Conservation (phyloP, 1,284 basidiomycete genomes). For the Irpex sp. region DNA sequence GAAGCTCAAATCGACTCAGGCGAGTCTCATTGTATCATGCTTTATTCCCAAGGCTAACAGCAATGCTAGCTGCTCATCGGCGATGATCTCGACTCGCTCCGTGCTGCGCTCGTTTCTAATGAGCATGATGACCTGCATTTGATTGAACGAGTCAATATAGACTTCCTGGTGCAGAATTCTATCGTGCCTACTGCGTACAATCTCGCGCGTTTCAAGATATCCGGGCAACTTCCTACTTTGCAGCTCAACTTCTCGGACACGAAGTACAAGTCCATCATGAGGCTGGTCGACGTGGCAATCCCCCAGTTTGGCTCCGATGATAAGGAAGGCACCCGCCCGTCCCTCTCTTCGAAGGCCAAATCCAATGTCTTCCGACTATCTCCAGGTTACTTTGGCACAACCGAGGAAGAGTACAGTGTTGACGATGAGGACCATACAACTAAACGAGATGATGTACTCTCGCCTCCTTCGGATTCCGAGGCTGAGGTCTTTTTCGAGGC, state of each 20-base stretch:
- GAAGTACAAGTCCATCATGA: conserved; percentile 96
- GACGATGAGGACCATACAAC: conserved; percentile 61
- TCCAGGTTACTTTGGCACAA: conserved; percentile 48
- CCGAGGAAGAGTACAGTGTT: conserved; percentile 63
- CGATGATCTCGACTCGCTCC: conserved; percentile 79
- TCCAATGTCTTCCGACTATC: conserved; percentile 46
- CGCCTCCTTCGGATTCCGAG: conserved; percentile 25
- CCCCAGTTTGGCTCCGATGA: conserved; percentile 74
- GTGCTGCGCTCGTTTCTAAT: conserved; percentile 66
- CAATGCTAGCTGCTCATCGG: conserved; percentile 86
- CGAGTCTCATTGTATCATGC: conserved; percentile 30
- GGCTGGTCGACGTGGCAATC: conserved; percentile 88
- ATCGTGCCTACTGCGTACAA: conserved; percentile 88
- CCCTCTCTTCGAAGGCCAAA: conserved; percentile 22
- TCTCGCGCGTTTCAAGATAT: conserved; percentile 89
- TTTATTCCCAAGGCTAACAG: conserved; percentile 1
- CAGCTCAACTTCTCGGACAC: conserved; percentile 94
- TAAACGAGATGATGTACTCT: conserved; percentile 32
- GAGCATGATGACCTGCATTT: conserved; percentile 74
- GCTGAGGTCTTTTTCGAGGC: conserved; percentile 77
- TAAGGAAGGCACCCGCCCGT: conserved; percentile 19
- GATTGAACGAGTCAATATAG: conserved; percentile 91
- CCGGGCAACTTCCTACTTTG: conserved; percentile 86
- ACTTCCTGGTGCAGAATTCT: conserved; percentile 89
- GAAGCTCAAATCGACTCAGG: conserved; percentile 88